Conservation (phyloP, 208 protist species). For the Tritrichomonas musculus region DNA sequence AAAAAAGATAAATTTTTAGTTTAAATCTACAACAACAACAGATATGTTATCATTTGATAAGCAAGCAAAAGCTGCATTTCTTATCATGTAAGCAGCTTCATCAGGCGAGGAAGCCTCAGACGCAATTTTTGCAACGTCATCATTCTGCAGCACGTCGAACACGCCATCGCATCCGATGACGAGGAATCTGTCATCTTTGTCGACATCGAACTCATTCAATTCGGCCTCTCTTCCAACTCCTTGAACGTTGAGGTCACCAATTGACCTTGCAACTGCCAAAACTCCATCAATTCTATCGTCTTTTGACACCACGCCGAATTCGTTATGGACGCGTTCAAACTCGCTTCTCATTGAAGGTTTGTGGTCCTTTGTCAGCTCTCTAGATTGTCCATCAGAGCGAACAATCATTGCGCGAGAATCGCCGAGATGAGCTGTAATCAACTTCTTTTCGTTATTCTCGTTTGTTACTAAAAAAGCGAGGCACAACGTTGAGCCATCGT, state of each 20-base stretch:
- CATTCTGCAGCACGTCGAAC: not conserved
- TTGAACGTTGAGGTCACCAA: not conserved
- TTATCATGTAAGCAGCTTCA: not conserved
- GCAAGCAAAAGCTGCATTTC: not conserved
- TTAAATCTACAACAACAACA: not conserved
- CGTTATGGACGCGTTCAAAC: too few species aligned
- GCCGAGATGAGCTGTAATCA: not conserved
- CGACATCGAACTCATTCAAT: not conserved
- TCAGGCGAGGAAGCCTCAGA: not conserved
- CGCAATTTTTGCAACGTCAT: not conserved
- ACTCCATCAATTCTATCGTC: not conserved
- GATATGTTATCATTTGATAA: not conserved
- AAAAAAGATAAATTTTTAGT: not conserved
- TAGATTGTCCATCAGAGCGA: too few species aligned
- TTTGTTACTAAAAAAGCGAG: not conserved
- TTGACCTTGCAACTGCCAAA: not conserved
- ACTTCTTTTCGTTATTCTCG: too few species aligned
- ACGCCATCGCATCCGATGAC: not conserved
- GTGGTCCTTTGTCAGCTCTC: too few species aligned
- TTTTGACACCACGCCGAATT: too few species aligned
- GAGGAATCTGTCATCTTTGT: not conserved
- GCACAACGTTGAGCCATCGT: not conserved
- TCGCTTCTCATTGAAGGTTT: too few species aligned
- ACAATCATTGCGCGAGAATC: too few species aligned
- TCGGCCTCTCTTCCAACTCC: not conserved